Conservation (phyloP, 257 asterid genomes). For the Datura wrightii region DNA sequence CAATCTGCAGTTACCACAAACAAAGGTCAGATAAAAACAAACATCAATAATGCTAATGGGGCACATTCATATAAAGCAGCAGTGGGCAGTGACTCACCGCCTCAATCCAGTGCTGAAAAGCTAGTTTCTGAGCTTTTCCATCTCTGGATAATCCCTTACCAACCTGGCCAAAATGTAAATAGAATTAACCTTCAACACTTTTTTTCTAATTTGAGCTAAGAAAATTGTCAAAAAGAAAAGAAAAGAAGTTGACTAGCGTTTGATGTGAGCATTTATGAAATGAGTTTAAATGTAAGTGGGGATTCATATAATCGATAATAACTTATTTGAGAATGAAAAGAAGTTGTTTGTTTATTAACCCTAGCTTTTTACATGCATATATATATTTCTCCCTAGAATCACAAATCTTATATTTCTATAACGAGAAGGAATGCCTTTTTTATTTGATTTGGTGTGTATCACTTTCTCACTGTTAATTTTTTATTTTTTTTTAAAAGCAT, state of each 20-base stretch:
- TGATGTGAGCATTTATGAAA: too few species aligned
- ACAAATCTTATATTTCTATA: too few species aligned
- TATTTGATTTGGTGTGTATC: background rate
- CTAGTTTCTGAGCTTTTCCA: conserved; percentile 80
- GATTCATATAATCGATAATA: too few species aligned
- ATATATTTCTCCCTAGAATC: too few species aligned
- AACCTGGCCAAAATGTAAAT: conserved; percentile 59
- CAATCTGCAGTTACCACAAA: conserved; percentile 57
- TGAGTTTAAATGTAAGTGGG: too few species aligned
- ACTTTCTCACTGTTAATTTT: background rate
- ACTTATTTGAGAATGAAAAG: too few species aligned
- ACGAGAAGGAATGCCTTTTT: background rate
- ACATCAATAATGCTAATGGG: conserved; percentile 6
- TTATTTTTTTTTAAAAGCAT: background rate
- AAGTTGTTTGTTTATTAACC: too few species aligned
- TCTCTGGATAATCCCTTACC: conserved; percentile 87
- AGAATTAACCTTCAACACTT: background rate
- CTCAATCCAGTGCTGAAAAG: conserved; percentile 98
- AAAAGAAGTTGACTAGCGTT: too few species aligned
- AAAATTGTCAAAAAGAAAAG: background rate
- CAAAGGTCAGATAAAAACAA: conserved; percentile 6
- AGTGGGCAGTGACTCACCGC: conserved; percentile 63
- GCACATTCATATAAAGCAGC: background rate
- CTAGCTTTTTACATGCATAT: too few species aligned
- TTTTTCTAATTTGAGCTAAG: background rate